Evolutionary conservation across 495 filamentous ascomycete genomes (phyloP), one percentile per base, ranked within the genome.

Genomic region (Talaromyces trachyspermus): DNA sequence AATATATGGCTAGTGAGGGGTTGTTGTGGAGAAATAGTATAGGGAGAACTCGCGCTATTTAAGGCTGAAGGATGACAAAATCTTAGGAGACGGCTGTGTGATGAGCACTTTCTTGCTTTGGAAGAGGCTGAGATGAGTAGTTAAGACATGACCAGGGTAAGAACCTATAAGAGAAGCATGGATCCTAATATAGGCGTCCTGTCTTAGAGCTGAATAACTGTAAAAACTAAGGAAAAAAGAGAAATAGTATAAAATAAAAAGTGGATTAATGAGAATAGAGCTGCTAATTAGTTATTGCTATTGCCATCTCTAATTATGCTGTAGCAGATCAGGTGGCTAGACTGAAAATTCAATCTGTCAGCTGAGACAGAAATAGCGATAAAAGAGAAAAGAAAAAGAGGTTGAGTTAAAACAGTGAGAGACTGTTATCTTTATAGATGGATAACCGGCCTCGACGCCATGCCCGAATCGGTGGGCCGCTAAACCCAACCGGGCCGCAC

Each of bases 341-440:
- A 25, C 20, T 8, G 38, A 36, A 4, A 36, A 36, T 36, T 36
- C 33, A 36, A 17, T 5, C 33, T 17, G 15, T 36, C 33, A 17
- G 33, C 15, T 36, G 33, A 36, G 33, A 36, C 33, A 36, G 33
- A 8, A 20, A 20, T 7, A 0, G 26, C 0, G 41, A 30, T 22
- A 30, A 27, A 43, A 43, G 4, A 24, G 23, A 24, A 12, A 43
- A 14, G 26, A 6, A 30, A 43, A 43, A 26, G 41, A 43, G 41
- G 41, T 27, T 30, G 41, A 30, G 41, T 27, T 43, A 43, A 43
- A 43, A 30, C 26, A 43, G 41, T 24, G 41, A 43, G 41, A n/a
- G 41, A 43, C 15, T n/a, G 6, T 26, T 24, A 9, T 30, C 4
- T 43, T 43, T 27, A 43, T 43, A 43, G 41, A 43, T 30, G 25